A percentile compares a stretch with the other conserved stretches of the same genome.
These are phyloP conservation scores for Myxozyma nipponensis DNA, from an alignment of 805 yeast species.

Conservation along the genomic window DNA sequence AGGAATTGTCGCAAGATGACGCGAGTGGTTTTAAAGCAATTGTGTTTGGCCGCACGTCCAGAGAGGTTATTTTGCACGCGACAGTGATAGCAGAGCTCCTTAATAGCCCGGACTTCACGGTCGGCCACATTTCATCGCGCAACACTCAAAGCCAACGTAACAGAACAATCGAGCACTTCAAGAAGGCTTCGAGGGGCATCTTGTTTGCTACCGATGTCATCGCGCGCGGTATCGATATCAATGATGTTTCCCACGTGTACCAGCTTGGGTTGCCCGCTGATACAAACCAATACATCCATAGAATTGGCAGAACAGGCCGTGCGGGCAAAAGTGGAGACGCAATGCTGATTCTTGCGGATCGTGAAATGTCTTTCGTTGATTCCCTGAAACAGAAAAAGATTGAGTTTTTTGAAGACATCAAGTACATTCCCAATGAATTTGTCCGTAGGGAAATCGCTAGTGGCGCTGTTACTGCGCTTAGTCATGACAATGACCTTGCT, in stretches of 20 bases:
- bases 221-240: slow-evolving; percentile 96
- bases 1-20: slow-evolving; percentile 59
- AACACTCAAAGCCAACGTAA: slow-evolving; percentile 67
- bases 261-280: slow-evolving; percentile 78
- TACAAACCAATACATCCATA: slow-evolving; percentile 78
- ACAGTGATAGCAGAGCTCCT: slow-evolving; percentile 13
- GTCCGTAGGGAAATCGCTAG: not conserved
- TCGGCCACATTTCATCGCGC: slow-evolving; percentile 60
- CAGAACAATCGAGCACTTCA: slow-evolving; percentile 52
- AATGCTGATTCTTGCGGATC: slow-evolving; percentile 51
- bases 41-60: slow-evolving; percentile 76
- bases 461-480: not conserved
- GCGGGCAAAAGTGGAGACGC: slow-evolving; percentile 80
- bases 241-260: slow-evolving; percentile 76
- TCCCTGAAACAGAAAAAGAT: slow-evolving; percentile 41
- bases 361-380: slow-evolving; percentile 55
- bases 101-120: slow-evolving; percentile 8
- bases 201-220: slow-evolving; percentile 88
- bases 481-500: not conserved
- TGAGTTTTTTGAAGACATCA: slow-evolving; percentile 4
- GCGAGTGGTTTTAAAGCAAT: slow-evolving; percentile 62
- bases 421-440: slow-evolving; percentile 5
- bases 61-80: slow-evolving; percentile 53
- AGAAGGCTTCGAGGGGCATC: slow-evolving; percentile 48
- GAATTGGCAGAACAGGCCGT: slow-evolving; percentile 95